phyloP scores from a whole-genome alignment of 176 grass and related monocot species.

The Thinopyrum elongatum region DNA sequence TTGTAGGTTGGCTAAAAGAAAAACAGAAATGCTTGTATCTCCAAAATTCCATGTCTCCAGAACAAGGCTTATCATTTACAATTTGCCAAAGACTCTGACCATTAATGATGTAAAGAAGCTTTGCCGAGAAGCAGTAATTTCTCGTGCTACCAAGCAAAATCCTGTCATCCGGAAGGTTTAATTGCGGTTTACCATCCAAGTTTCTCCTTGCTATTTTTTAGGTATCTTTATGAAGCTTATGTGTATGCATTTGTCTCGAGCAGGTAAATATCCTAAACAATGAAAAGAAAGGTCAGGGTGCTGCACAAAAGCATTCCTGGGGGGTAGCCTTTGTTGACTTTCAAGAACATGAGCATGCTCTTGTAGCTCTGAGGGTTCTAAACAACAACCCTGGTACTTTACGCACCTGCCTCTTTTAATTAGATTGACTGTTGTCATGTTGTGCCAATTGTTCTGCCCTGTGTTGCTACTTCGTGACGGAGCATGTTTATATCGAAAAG shows the following conservation, averaged over 20 bases:
- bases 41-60: conserved; percentile 96
- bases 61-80: conserved; percentile 94
- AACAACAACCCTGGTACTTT: conserved; percentile 94
- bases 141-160: conserved; percentile 79
- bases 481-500: neutral
- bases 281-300: conserved; percentile 65
- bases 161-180: conserved; percentile 85
- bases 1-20: conserved; percentile 75
- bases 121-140: conserved; percentile 84
- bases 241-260: conserved; percentile 20
- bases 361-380: conserved; percentile 92
- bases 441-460: neutral
- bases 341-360: conserved; percentile 91
- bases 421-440: neutral
- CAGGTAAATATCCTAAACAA: conserved; percentile 90
- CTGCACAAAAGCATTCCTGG: conserved; percentile 74
- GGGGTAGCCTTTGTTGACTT: conserved; percentile 97
- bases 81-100: conserved; percentile 92
- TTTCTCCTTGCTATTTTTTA: conserved; percentile 1
- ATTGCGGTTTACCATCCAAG: conserved; percentile 23
- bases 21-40: conserved; percentile 85
- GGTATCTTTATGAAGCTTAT: conserved; percentile 1
- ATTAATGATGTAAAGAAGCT: conserved; percentile 90
- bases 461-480: neutral
- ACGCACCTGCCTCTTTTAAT: neutral